Evolutionary conservation across 306 rosid species (phyloP), one percentile per base, ranked within the genome.

Genomic region (Glycine soja): DNA sequence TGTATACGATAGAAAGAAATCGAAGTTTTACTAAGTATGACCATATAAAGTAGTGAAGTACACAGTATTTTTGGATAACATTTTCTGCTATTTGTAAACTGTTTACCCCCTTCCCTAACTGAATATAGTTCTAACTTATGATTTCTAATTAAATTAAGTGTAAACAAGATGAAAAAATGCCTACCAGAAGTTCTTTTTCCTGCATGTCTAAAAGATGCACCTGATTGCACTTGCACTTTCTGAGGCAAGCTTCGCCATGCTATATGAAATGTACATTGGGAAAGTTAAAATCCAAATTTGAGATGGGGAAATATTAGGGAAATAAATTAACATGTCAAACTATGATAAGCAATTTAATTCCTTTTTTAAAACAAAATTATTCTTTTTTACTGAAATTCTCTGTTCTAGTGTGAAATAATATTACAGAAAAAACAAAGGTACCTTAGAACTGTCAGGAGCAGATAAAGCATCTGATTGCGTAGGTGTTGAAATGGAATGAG

Each of bases 131-230:
- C 24, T 50, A 48, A 36, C 53, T 46, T 34, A 8, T 6, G 12
- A 57, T 3, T 50, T 80, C 53, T 14, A 79, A 45, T 6, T 43
- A 45, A 54, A 57, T 11, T 19, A 45, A 46, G 52, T 69, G 73
- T 12, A 46, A 54, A 56, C 14, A 81, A 67, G 65, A 12, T 43
- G 19, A 40, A 10, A 30, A 79, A 53, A 81, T 53, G 53, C 88
- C 52, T 76, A 95, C 99, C 92, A 9, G 48, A 46, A 95, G 89
- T 80, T 95, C 99, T 83, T 86, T 95, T 89, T 93, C 89, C 81
- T 91, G 99, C 76, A 51, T 52, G 57, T 87, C 77, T 77, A 95
- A 75, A 63, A 91, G 84, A 38, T 83, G 75, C 76, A 43, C 48
- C 76, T 84, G 96, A 54, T 80, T 89, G 90, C 98, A 86, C 51